Evolutionary conservation across 1,284 basidiomycete species (phyloP), one percentile per base, ranked within the genome.

Genomic region (Ustilago shanxiensis): DNA sequence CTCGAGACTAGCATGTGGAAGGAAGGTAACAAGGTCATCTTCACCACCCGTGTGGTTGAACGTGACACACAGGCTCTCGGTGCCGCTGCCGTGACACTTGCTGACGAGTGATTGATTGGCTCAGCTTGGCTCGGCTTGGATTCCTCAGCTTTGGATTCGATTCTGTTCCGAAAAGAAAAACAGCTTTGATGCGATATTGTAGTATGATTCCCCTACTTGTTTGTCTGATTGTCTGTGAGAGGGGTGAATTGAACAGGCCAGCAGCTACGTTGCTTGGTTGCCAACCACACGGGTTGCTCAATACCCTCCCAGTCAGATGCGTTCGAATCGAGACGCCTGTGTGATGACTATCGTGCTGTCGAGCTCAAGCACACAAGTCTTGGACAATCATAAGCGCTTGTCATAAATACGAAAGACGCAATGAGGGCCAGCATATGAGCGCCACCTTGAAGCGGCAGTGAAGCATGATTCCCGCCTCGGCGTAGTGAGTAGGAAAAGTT

Each of bases 11-110:
- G 73, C 65, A 97, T 98, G 95, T 99, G 96, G 96, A 98, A 95
- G 86, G 95, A 98, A 82, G 93, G 92, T 20, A 88, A 90, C 82
- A 98, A 93, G 88, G 92, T 98, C 76, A 91, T 98, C 75, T 99
- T 99, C 87, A 89, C 93, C 95, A 85, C 87, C 68, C 93, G 88
- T 85, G 91, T 92, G 28, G 94, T 94, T 86, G 94, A 95, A 85
- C 89, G 93, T 45, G 89, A 89, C 61, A 87, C 90, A 1, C 87
- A 89, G 9, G 93, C 92, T 4, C 87, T 95, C 41, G 88, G 91
- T 3, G 90, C 90, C 1, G 93, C 93, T 0, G 93, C 91, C 1
- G 93, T 89, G 2, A 95, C 93, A 1, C 87, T 95, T 11, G 75
- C 66, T 24, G 73, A 80, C 59, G 50, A 64, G 63, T 67, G 67